Conservation (phyloP, 345 rosid genomes). For the Gossypium sturtianum region DNA sequence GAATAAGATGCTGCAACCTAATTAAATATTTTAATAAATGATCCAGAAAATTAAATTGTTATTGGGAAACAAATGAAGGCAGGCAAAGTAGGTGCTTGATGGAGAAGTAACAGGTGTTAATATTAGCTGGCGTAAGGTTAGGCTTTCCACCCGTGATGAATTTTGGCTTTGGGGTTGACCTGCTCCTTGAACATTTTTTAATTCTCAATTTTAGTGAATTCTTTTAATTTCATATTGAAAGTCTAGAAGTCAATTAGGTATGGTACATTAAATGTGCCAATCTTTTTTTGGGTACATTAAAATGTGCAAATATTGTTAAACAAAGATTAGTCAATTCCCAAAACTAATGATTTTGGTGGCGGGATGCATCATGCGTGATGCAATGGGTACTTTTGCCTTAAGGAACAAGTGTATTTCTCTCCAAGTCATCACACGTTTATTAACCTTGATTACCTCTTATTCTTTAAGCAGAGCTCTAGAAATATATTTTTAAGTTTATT, state of each 20-base stretch:
- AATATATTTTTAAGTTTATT: too few relatives aligned
- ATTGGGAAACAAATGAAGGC: neutral
- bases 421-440: neutral
- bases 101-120: neutral
- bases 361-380: conserved; percentile 10
- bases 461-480: too few relatives aligned
- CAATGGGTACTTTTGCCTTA: neutral
- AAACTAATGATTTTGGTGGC: neutral
- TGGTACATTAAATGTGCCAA: neutral
- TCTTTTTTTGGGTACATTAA: too few relatives aligned
- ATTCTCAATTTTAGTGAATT: neutral
- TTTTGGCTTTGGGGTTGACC: too few relatives aligned
- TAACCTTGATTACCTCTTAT: too few relatives aligned
- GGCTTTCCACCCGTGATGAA: neutral
- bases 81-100: neutral
- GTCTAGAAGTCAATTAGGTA: neutral
- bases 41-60: too few relatives aligned
- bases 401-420: neutral
- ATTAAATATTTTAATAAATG: too few relatives aligned
- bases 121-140: neutral
- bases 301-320: neutral
- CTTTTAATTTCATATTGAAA: neutral
- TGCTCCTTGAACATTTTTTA: neutral
- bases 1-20: too few relatives aligned
- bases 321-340: neutral